Percentiles rank a stretch among this genome's conserved stretches.
These are phyloP conservation scores for Pelargonium exstipulatum DNA, from an alignment of 441 rosid species.

Conservation along the genomic window DNA sequence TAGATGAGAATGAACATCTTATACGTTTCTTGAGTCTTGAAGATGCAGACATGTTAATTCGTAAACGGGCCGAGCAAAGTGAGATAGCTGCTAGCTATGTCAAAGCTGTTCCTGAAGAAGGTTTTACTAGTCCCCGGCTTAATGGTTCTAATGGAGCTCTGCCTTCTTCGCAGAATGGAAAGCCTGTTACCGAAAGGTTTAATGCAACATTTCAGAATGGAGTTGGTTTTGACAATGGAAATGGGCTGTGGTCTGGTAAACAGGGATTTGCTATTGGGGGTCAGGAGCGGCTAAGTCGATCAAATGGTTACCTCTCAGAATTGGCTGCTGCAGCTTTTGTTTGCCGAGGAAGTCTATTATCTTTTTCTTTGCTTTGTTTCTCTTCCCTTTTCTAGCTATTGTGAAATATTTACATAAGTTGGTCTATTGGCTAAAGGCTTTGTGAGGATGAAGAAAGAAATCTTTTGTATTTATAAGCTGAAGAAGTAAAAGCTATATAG, in stretches of 20 bases:
- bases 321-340: constrained; percentile 95
- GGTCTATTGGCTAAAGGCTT: too few relatives aligned
- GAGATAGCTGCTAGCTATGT: constrained; percentile 88
- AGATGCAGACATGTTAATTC: constrained; percentile 81
- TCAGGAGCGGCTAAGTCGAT: constrained; percentile 69
- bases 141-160: constrained; percentile 36
- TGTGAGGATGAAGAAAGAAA: background rate
- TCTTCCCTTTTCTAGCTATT: background rate
- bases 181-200: constrained; percentile 28
- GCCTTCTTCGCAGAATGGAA: constrained; percentile 38
- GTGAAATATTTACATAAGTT: background rate
- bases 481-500: background rate
- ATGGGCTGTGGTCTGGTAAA: constrained; percentile 68
- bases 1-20: constrained; percentile 71
- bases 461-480: background rate
- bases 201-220: constrained; percentile 68
- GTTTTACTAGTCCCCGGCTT: constrained; percentile 33
- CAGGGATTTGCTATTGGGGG: constrained; percentile 98
- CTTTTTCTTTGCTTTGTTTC: background rate
- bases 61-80: constrained; percentile 79
- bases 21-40: constrained; percentile 77
- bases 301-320: constrained; percentile 76
- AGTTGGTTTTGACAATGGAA: constrained; percentile 81
- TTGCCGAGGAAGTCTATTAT: constrained; percentile 56
- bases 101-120: constrained; percentile 69